Percentiles rank a stretch among this genome's conserved stretches.
Conservation (phyloP, 495 filamentous ascomycete species). For the Hypoxylon lienhwacheense region DNA sequence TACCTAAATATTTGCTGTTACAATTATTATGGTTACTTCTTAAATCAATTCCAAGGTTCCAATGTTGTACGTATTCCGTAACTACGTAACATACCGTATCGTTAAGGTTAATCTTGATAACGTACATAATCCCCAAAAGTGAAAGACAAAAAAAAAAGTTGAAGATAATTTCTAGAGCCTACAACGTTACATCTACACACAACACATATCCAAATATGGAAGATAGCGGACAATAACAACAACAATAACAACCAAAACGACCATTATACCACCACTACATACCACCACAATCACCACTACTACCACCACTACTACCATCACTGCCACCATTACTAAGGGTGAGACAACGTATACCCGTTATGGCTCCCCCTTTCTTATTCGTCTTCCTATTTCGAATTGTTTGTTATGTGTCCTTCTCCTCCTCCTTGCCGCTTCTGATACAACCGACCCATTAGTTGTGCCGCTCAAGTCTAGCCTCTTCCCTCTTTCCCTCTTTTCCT, state of each 20-base stretch:
- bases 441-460: conserved; percentile 16
- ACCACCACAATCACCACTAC: not conserved
- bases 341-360: conserved; percentile 29
- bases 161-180: conserved; percentile 24
- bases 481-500: not conserved
- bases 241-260: not conserved
- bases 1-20: no score
- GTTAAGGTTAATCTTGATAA: no score
- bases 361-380: not conserved
- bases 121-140: no score
- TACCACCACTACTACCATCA: conserved; percentile 3
- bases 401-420: conserved; percentile 5
- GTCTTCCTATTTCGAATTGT: conserved; percentile 9
- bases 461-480: conserved; percentile 2
- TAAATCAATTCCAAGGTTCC: no score
- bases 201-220: conserved; percentile 15
- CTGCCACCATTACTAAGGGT: conserved; percentile 16
- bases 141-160: no score
- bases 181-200: conserved; percentile 39
- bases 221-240: conserved; percentile 20
- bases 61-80: no score
- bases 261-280: not conserved
- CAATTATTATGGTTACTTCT: no score
- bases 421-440: conserved; percentile 8
- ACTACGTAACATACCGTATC: no score